These are phyloP conservation scores for Penicillium longicatenatum DNA, from an alignment of 495 filamentous ascomycete genomes.

Conservation along the genomic window DNA sequence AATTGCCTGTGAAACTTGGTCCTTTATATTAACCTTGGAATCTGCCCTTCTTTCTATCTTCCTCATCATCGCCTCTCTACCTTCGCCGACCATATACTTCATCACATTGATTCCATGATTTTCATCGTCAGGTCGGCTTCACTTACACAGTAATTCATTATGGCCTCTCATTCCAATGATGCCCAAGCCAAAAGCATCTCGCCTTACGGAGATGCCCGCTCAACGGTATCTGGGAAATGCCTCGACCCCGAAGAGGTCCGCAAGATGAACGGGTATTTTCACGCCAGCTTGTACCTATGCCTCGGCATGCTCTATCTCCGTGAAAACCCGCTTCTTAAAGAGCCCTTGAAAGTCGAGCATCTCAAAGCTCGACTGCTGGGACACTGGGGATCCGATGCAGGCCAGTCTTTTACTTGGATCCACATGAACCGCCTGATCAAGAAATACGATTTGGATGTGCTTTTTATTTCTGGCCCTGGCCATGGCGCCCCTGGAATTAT, in stretches of 20 bases:
- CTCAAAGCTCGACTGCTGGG: slow-evolving; percentile 70
- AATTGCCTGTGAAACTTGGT: neutral
- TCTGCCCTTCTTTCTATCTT: neutral
- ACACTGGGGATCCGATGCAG: slow-evolving; percentile 74
- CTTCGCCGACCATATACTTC: neutral
- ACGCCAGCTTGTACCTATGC: slow-evolving; percentile 69
- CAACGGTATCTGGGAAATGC: slow-evolving; percentile 59
- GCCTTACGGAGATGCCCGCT: slow-evolving; percentile 64
- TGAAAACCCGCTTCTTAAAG: slow-evolving; percentile 65
- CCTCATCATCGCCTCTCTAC: neutral
- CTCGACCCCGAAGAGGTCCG: slow-evolving; percentile 63
- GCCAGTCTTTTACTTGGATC: slow-evolving; percentile 74
- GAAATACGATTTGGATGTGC: slow-evolving; percentile 68
- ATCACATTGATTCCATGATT: neutral
- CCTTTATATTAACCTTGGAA: neutral
- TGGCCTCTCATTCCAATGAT: slow-evolving; percentile 1
- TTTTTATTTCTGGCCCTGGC: slow-evolving; percentile 72
- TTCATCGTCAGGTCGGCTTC: neutral
- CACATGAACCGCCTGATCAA: slow-evolving; percentile 78
- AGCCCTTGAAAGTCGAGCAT: slow-evolving; percentile 62
- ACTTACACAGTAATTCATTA: neutral
- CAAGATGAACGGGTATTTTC: slow-evolving; percentile 68
- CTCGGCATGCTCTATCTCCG: slow-evolving; percentile 75
- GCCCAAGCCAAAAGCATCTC: slow-evolving; percentile 48
- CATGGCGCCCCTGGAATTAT: slow-evolving; percentile 72